These are phyloP conservation scores for Lasiosphaeria miniovina DNA, from an alignment of 495 filamentous ascomycete species.

Conservation along the genomic window DNA sequence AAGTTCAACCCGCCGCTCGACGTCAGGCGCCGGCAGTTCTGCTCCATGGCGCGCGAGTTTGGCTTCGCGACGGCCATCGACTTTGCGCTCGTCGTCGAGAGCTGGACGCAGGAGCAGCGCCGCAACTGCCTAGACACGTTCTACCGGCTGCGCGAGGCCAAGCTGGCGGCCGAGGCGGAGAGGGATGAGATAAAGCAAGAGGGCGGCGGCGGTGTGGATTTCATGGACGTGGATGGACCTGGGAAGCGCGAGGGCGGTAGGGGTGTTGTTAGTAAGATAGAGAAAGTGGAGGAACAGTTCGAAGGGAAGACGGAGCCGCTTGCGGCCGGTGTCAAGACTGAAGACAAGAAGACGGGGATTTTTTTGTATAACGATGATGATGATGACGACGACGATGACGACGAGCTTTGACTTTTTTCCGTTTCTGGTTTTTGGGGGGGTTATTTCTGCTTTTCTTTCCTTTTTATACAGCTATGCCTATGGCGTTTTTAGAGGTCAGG, in stretches of 20 bases:
- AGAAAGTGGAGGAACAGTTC: neutral
- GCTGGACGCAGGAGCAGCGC: slow-evolving; percentile 85
- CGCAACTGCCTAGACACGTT: slow-evolving; percentile 77
- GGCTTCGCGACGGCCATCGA: slow-evolving; percentile 74
- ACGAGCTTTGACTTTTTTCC: slow-evolving; percentile 15
- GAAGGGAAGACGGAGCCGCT: neutral
- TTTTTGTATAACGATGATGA: slow-evolving; percentile 1
- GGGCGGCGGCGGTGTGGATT: neutral
- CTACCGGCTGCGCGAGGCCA: slow-evolving; percentile 56
- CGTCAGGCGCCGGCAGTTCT: slow-evolving; percentile 82
- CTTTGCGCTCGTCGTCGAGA: slow-evolving; percentile 91
- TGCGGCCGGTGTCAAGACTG: slow-evolving; percentile 2
- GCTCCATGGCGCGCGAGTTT: slow-evolving; percentile 78
- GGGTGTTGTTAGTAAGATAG: neutral
- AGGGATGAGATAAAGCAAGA: slow-evolving; percentile 11
- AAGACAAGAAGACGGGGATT: slow-evolving; percentile 6
- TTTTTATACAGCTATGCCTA: no score
- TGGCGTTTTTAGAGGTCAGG: no score
- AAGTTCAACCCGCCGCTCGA: slow-evolving; percentile 71
- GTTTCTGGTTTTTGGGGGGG: neutral
- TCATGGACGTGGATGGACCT: neutral
- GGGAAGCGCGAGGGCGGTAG: neutral
- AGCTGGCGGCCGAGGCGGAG: slow-evolving; percentile 26
- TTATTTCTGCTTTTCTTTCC: no score
- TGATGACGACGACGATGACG: slow-evolving; percentile 11